Evolutionary conservation across 305 asterid genomes (phyloP).

Genomic region (Fraxinus albicans): DNA sequence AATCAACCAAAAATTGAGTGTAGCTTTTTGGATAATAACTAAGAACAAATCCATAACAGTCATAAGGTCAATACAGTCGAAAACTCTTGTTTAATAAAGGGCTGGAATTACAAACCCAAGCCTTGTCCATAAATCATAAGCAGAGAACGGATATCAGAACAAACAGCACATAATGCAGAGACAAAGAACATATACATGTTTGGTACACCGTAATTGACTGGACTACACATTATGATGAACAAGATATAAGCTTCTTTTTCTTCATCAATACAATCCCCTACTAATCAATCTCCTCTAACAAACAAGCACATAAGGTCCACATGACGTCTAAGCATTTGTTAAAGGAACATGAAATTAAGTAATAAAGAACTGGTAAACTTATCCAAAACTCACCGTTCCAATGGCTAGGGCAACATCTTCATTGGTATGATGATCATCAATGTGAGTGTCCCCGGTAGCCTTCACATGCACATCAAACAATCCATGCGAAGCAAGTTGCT

Average conservation of each 20-base stretch:
- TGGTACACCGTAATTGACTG: not conserved
- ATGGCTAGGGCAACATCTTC: constrained; percentile 93
- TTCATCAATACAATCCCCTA: not conserved
- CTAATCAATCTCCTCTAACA: not conserved
- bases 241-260: not conserved
- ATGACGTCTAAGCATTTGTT: not conserved
- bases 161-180: not conserved
- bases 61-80: not conserved
- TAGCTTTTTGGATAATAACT: not conserved
- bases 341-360: not conserved
- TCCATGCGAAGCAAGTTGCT: constrained; percentile 99
- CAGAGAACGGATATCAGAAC: not conserved
- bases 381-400: constrained; percentile 64
- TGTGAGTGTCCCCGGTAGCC: constrained; percentile 91
- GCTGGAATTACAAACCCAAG: not conserved
- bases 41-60: constrained; percentile 2
- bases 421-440: constrained; percentile 96
- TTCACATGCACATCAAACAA: constrained; percentile 75
- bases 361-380: not conserved
- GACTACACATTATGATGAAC: not conserved
- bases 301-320: not conserved
- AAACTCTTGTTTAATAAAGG: not conserved
- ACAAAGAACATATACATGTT: not conserved
- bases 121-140: not conserved
- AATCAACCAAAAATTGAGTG: not conserved